Conservation (phyloP, 768 basidiomycete genomes). For the Fistulinella prunicolor region DNA sequence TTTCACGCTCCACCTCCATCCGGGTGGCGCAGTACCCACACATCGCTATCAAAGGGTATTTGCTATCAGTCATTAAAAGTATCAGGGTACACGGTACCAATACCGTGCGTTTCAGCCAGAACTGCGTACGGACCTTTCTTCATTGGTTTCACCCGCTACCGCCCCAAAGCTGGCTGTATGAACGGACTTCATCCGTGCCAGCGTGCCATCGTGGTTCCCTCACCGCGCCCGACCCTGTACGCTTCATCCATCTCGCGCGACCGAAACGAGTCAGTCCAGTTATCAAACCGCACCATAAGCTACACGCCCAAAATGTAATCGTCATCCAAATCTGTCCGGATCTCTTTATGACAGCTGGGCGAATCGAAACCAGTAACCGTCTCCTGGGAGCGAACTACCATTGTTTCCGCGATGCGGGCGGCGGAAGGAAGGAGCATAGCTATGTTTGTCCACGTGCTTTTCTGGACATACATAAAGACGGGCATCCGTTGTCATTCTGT, state of each 20-base stretch:
- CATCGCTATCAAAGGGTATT: not conserved
- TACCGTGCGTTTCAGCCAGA: too few species aligned
- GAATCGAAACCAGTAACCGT: constrained; percentile 14
- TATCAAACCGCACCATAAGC: not conserved
- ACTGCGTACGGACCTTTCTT: not conserved
- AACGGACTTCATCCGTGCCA: not conserved
- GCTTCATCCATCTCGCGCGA: not conserved
- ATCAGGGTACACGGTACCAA: not conserved
- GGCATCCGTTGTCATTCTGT: not conserved
- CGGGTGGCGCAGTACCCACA: not conserved
- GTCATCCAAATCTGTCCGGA: not conserved
- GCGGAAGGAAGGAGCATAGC: constrained; percentile 10
- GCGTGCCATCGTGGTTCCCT: not conserved
- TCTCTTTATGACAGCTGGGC: constrained; percentile 7
- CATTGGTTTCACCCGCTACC: not conserved
- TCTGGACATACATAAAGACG: constrained; percentile 13
- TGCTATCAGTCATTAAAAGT: not conserved
- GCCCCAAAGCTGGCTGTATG: not conserved
- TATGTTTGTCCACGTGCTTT: constrained; percentile 13
- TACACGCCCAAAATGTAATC: not conserved
- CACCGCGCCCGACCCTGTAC: not conserved
- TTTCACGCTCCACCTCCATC: not conserved
- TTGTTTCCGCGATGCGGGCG: constrained; percentile 2
- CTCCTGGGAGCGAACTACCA: not conserved
- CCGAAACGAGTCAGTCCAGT: not conserved